These are phyloP conservation scores for Huiozyma naganishii DNA, from an alignment of 805 yeast species.

Conservation along the genomic window DNA sequence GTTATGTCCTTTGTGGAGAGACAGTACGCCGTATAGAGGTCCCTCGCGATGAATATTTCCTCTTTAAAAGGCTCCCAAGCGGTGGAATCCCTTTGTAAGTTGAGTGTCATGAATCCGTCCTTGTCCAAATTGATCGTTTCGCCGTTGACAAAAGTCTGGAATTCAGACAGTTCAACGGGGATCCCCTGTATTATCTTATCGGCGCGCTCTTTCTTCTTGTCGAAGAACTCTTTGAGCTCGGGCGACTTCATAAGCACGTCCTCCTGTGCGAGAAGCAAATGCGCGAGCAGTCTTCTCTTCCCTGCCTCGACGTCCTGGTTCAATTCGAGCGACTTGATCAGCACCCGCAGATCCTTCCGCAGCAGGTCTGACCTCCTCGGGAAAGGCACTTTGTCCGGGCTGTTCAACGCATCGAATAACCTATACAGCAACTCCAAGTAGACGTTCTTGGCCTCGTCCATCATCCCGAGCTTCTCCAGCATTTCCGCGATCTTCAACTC, in stretches of 20 bases:
- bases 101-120: slow-evolving; percentile 24
- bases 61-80: slow-evolving; percentile 68
- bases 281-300: slow-evolving; percentile 50
- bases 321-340: slow-evolving; percentile 55
- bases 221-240: slow-evolving; percentile 27
- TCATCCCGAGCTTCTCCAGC: slow-evolving; percentile 59
- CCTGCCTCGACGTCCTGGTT: slow-evolving; percentile 39
- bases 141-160: slow-evolving; percentile 20
- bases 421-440: slow-evolving; percentile 57
- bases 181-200: slow-evolving; percentile 10
- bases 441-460: slow-evolving; percentile 52
- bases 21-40: slow-evolving; percentile 60
- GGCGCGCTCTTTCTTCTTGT: slow-evolving; percentile 20
- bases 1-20: slow-evolving; percentile 57
- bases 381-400: slow-evolving; percentile 21
- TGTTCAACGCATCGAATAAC: slow-evolving; percentile 43
- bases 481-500: slow-evolving; percentile 81
- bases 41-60: slow-evolving; percentile 70
- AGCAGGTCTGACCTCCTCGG: slow-evolving; percentile 43
- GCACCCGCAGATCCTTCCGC: slow-evolving; percentile 59
- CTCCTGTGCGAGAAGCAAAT: slow-evolving; percentile 53
- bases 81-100: slow-evolving; percentile 32
- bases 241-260: slow-evolving; percentile 41
- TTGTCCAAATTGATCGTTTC: slow-evolving; percentile 21
- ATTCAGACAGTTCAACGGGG: slow-evolving; percentile 11